Evolutionary conservation across 441 rosid species (phyloP).

Genomic region (Erodium moschatum): DNA sequence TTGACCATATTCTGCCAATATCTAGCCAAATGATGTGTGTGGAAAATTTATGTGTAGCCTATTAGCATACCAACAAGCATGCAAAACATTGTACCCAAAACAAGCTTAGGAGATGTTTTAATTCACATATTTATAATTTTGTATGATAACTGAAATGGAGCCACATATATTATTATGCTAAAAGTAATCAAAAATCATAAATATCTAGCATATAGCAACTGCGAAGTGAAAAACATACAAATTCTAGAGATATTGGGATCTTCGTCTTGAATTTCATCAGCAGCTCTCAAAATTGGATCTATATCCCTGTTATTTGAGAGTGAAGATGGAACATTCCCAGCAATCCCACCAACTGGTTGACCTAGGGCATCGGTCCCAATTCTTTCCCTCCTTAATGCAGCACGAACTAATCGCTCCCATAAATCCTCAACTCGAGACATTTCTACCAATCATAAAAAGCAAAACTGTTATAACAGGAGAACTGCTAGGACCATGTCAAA

Average conservation of each 20-base stretch:
- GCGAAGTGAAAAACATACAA: slow-evolving; percentile 32
- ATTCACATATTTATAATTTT: no score
- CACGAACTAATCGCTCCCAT: slow-evolving; percentile 86
- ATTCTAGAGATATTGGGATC: slow-evolving; percentile 79
- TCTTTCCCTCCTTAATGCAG: slow-evolving; percentile 67
- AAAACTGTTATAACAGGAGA: no score
- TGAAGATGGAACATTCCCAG: slow-evolving; percentile 77
- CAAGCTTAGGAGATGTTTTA: no score
- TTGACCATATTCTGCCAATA: no score
- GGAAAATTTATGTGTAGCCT: no score
- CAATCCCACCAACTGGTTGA: slow-evolving; percentile 55
- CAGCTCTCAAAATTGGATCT: slow-evolving; percentile 83
- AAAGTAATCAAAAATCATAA: no score
- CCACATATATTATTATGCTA: no score
- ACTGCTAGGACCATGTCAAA: no score
- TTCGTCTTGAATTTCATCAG: slow-evolving; percentile 92
- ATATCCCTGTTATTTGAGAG: slow-evolving; percentile 74
- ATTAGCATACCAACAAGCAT: no score
- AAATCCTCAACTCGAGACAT: slow-evolving; percentile 74
- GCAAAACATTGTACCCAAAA: no score
- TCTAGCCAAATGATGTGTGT: no score
- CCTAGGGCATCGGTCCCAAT: slow-evolving; percentile 42
- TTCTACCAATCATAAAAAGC: slow-evolving; percentile 12
- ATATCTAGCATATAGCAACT: not conserved
- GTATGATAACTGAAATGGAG: no score